A percentile compares a stretch with the other conserved stretches of the same genome.
Evolutionary conservation across 768 basidiomycete species (phyloP).

Genomic region (Podaxis sp.): DNA sequence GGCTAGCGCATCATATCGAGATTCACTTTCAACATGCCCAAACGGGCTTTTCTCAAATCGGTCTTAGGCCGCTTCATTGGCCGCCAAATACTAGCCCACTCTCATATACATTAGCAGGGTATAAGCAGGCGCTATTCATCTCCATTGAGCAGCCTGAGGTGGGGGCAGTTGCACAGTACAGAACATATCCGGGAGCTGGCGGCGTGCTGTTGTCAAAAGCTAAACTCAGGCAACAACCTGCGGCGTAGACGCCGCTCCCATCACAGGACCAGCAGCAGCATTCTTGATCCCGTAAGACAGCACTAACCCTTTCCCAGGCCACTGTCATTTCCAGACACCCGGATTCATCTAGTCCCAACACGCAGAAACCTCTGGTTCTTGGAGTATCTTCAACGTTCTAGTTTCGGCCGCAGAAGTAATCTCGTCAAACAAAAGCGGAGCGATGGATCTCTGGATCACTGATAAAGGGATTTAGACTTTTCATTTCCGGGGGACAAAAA

Average conservation of each 20-base stretch:
- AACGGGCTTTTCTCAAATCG: slow-evolving; percentile 3
- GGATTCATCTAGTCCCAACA: background rate
- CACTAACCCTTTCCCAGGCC: background rate
- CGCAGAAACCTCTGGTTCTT: background rate
- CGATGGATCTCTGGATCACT: background rate
- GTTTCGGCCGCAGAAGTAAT: background rate
- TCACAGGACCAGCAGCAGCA: background rate
- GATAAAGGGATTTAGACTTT: slow-evolving; percentile 7
- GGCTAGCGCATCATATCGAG: slow-evolving; percentile 1
- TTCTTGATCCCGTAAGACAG: background rate
- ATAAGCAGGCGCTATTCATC: background rate
- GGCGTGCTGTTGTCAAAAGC: background rate
- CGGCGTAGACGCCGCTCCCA: background rate
- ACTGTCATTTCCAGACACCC: background rate
- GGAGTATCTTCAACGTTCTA: background rate
- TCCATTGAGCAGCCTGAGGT: background rate
- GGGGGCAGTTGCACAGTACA: background rate
- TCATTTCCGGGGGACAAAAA: slow-evolving; percentile 10
- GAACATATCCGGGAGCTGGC: background rate
- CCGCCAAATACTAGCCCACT: background rate
- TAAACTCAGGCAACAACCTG: background rate
- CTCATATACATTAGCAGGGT: background rate
- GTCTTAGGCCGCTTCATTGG: background rate
- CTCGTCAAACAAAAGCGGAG: background rate
- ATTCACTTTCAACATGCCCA: slow-evolving; percentile 9